phyloP scores from a whole-genome alignment of 176 grass and related monocot species.

The Ensete ventricosum region DNA sequence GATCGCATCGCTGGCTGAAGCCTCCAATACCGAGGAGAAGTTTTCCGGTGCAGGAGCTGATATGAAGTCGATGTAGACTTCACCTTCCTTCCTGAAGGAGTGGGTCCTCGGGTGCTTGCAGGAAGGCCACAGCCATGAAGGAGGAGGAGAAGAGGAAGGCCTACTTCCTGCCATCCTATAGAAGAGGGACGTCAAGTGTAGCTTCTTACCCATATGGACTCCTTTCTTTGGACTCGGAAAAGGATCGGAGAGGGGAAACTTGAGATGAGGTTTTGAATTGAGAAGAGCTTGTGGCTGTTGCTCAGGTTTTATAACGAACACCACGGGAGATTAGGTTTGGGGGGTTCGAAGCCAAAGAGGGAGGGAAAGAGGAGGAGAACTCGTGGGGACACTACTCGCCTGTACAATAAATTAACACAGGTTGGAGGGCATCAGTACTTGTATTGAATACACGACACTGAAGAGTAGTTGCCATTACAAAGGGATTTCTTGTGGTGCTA shows the following conservation, averaged over 20 bases:
- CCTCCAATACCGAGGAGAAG: conserved; percentile 8
- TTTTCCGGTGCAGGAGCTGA: conserved; percentile 10
- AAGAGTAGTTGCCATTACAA: too few relatives aligned
- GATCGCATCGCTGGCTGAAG: neutral
- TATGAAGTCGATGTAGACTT: conserved; percentile 7
- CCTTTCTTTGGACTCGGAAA: neutral
- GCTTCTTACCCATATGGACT: neutral
- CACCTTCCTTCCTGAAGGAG: conserved; percentile 22
- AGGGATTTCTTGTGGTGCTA: too few relatives aligned
- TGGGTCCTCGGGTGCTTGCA: conserved; percentile 34
- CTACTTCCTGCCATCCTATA: neutral
- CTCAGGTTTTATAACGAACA: too few relatives aligned
- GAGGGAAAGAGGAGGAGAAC: conserved; percentile 12
- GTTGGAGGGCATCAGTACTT: neutral
- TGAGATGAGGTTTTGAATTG: too few relatives aligned
- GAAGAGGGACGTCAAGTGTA: neutral
- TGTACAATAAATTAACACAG: neutral
- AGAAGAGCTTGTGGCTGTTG: too few relatives aligned
- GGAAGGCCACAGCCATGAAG: conserved; percentile 27
- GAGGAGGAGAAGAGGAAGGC: neutral
- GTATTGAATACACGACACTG: neutral
- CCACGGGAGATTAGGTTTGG: too few relatives aligned
- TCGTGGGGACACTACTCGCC: neutral
- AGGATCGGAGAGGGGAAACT: too few relatives aligned
- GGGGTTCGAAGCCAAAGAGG: neutral